Conservation (phyloP, 345 rosid genomes). For the Citrus cavaleriei region DNA sequence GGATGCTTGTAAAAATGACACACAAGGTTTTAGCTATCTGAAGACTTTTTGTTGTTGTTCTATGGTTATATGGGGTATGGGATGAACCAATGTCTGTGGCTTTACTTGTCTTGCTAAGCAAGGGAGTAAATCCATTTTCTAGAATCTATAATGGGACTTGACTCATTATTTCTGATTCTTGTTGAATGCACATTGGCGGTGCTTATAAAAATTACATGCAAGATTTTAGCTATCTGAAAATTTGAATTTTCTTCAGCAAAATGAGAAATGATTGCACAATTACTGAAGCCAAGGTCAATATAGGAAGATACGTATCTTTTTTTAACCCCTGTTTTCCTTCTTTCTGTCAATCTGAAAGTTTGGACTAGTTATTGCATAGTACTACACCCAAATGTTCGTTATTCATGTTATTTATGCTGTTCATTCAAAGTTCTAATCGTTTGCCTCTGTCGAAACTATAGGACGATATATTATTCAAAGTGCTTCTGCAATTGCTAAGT, state of each 20-base stretch:
- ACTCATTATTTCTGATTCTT: neutral
- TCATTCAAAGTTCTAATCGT: conserved; percentile 12
- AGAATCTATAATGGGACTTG: neutral
- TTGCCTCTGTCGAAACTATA: conserved; percentile 26
- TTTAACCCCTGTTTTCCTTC: neutral
- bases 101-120: neutral
- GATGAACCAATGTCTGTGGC: neutral
- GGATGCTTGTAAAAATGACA: neutral
- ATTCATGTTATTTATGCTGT: neutral
- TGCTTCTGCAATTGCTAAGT: conserved; percentile 64
- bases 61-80: neutral
- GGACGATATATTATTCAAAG: conserved; percentile 83
- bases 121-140: neutral
- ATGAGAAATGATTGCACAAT: neutral
- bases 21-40: neutral
- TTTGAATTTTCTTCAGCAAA: neutral
- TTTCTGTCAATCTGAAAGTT: neutral
- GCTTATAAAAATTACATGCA: neutral
- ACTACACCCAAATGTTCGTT: neutral
- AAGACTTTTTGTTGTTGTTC: neutral
- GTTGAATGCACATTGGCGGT: neutral
- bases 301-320: neutral
- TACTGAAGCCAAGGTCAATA: neutral
- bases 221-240: neutral
- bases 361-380: neutral